Base-by-base conservation (phyloP, 306 rosid genomes). In the Quercus variabilis region DNA sequence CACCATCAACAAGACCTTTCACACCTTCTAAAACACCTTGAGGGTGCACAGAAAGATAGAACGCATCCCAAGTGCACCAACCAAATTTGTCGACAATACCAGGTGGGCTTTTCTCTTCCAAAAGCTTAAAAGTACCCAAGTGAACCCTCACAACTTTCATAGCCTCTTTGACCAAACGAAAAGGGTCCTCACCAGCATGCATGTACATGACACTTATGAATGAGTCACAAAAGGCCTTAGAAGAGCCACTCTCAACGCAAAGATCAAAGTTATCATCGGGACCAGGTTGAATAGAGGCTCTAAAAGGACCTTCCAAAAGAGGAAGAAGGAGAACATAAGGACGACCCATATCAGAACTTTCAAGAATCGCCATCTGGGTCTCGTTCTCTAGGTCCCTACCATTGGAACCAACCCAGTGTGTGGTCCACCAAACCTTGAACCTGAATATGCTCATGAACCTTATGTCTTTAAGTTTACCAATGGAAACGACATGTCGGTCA, bases 1-100 rank as follows among this genome's bases (percentile, higher is more conserved):
- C 99, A 5, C 96, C 93, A 1, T 89, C 90, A 3, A 83, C 87
- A 0, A 91, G 90, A 20, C 80, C 81, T 54, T 83, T 85, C 17
- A 91, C 89, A 13, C 97, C 99, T 19, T 95, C 94, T 20, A 79
- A 56, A 13, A 92, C 75, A 0, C 99, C 99, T 2, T 67, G 86
- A n/a, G 99, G 99, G 80, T 95, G 80, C 79, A 95, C 99, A 17
- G 91, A 85, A 7, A 95, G 89, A 79, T 95, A 92, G 76, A 95
- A 95, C 41, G 99, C 99, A 26, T 95, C 99, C 99, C 99, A 92
- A 1, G 99, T 95, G 81, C 98, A 95, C 99, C 99, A 95, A 2
- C 99, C 99, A 7, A 95, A 95, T 23, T 91, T 92, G 80, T 94
- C 96, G 10, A 83, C 92, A 20, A 94, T 91, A 0, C 93, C 95